Evolutionary conservation across 805 yeast genomes (phyloP).

Genomic region (Kazachstania psychrophila): DNA sequence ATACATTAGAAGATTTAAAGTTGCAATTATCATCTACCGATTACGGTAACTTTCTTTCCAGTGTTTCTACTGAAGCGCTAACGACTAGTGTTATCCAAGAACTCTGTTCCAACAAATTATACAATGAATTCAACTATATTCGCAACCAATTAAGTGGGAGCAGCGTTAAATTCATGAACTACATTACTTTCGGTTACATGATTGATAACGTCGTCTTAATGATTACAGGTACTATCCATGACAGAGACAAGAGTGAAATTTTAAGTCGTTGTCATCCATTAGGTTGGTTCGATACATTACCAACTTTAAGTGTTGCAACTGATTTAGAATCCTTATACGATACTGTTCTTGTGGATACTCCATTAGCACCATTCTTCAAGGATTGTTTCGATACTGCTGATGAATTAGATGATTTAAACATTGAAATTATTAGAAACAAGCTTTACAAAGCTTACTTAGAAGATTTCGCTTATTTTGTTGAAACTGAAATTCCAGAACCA

Average conservation of each 20-base stretch:
- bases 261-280: constrained; percentile 88
- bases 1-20: constrained; percentile 85
- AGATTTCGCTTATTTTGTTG: constrained; percentile 65
- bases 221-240: constrained; percentile 95
- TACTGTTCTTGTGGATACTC: constrained; percentile 91
- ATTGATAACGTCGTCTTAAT: constrained; percentile 92
- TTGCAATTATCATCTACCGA: constrained; percentile 93
- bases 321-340: constrained; percentile 89
- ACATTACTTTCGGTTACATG: constrained; percentile 93
- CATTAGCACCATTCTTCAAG: constrained; percentile 92
- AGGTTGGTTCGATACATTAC: constrained; percentile 98
- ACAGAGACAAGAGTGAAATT: constrained; percentile 82
- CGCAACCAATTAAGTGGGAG: constrained; percentile 77
- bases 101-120: constrained; percentile 61
- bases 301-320: constrained; percentile 88
- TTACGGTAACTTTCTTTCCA: constrained; percentile 82
- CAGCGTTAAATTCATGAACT: constrained; percentile 78
- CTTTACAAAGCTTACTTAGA: constrained; percentile 89
- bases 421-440: constrained; percentile 87
- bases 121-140: constrained; percentile 76
- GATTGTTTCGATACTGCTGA: constrained; percentile 76
- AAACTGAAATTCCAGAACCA: constrained; percentile 55
- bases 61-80: constrained; percentile 65
- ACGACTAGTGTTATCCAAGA: constrained; percentile 83
- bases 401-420: constrained; percentile 89